phyloP scores from a whole-genome alignment of 768 basidiomycete genomes.

The Rhizopogon salebrosus region DNA sequence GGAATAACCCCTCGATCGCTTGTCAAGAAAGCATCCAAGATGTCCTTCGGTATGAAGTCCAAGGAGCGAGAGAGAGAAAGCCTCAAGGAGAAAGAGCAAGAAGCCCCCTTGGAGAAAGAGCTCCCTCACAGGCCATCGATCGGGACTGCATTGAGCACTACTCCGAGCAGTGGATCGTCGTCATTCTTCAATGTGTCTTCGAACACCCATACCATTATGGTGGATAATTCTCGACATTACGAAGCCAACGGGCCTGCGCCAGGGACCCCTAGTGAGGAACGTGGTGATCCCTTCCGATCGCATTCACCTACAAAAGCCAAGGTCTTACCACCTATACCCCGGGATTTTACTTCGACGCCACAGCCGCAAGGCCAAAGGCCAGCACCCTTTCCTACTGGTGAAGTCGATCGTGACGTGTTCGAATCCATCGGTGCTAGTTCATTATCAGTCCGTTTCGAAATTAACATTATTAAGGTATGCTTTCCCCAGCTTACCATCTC shows the following conservation, averaged over 20 bases:
- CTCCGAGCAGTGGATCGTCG: conserved; percentile 71
- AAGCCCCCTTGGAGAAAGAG: conserved; percentile 38
- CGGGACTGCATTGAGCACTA: conserved; percentile 51
- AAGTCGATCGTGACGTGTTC: conserved; percentile 62
- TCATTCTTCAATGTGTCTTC: conserved; percentile 83
- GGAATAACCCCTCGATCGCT: conserved; percentile 47
- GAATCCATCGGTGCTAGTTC: conserved; percentile 72
- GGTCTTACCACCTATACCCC: conserved; percentile 75
- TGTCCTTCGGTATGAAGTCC: conserved; percentile 69
- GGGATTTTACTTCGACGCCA: conserved; percentile 46
- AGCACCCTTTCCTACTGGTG: conserved; percentile 58
- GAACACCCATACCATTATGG: conserved; percentile 37
- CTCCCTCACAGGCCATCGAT: conserved; percentile 38
- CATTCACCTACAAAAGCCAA: conserved; percentile 56
- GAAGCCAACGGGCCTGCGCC: conserved; percentile 22
- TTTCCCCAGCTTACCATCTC: neutral
- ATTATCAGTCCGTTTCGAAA: conserved; percentile 91
- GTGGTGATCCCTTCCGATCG: conserved; percentile 33
- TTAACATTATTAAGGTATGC: conserved; percentile 89
- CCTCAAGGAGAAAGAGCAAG: conserved; percentile 39
- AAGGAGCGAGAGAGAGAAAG: conserved; percentile 43
- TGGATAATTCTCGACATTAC: conserved; percentile 27
- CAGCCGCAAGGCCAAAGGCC: conserved; percentile 35
- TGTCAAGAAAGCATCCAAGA: conserved; percentile 70
- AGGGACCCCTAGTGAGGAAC: conserved; percentile 22